Evolutionary conservation across 768 basidiomycete genomes (phyloP).

Genomic region (Mycena polygramma): DNA sequence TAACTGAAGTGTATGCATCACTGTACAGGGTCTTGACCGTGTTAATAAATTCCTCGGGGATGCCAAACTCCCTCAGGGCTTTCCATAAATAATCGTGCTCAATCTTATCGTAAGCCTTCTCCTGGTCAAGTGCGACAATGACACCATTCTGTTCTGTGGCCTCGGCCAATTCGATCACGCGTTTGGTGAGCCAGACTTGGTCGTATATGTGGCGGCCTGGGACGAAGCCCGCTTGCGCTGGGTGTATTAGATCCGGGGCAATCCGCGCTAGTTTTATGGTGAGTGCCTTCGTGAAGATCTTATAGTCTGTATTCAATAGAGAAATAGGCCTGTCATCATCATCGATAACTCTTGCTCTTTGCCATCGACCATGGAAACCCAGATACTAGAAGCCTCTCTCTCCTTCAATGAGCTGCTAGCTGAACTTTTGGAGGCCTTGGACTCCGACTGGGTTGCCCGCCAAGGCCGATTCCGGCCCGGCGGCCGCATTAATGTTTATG

Average conservation of each 20-base stretch:
- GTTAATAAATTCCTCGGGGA: slow-evolving; percentile 21
- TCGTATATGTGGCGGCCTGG: slow-evolving; percentile 24
- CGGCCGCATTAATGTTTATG: slow-evolving; percentile 3
- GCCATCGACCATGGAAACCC: slow-evolving; percentile 14
- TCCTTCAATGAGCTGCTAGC: slow-evolving; percentile 8
- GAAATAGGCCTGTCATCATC: no score
- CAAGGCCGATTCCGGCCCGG: slow-evolving; percentile 17
- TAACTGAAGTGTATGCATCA: slow-evolving; percentile 3
- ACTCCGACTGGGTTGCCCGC: background rate
- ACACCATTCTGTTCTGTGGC: slow-evolving; percentile 1
- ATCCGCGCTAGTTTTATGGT: no score
- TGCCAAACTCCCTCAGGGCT: slow-evolving; percentile 33
- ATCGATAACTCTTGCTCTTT: no score
- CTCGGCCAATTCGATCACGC: background rate
- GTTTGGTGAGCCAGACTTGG: slow-evolving; percentile 3
- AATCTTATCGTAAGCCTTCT: slow-evolving; percentile 18
- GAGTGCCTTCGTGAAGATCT: no score
- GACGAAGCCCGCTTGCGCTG: slow-evolving; percentile 39
- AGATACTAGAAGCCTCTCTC: slow-evolving; percentile 7
- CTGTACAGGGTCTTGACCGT: slow-evolving; percentile 8
- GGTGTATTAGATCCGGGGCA: slow-evolving; percentile 18
- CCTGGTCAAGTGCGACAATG: slow-evolving; percentile 5
- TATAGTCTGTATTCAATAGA: no score
- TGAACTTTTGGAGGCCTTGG: slow-evolving; percentile 3
- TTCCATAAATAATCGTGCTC: slow-evolving; percentile 14